A percentile compares a stretch with the other conserved stretches of the same genome.
Conservation (phyloP, 1,284 basidiomycete species). For the Phellinidium pouzarii region DNA sequence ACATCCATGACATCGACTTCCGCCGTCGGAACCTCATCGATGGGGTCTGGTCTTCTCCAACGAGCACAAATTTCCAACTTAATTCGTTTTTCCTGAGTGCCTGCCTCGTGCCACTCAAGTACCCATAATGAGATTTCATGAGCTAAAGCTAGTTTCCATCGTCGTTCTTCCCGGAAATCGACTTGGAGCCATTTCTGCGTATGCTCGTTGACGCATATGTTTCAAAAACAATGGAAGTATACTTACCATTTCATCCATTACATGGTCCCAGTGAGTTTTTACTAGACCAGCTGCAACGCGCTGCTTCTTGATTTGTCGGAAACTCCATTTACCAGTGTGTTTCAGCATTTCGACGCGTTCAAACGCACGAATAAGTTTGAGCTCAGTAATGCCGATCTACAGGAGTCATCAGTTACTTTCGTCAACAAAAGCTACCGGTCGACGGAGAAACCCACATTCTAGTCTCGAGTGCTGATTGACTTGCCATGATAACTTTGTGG, state of each 20-base stretch:
- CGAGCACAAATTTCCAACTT: slow-evolving; percentile 62
- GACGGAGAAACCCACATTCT: slow-evolving; percentile 54
- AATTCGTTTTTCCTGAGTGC: slow-evolving; percentile 56
- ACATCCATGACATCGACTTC: slow-evolving; percentile 8
- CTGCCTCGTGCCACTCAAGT: slow-evolving; percentile 81
- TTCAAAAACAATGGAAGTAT: not conserved
- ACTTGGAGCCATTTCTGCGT: slow-evolving; percentile 86
- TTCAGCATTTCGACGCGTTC: slow-evolving; percentile 86
- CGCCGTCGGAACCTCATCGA: slow-evolving; percentile 20
- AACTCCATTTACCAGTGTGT: slow-evolving; percentile 80
- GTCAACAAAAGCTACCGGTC: slow-evolving; percentile 4
- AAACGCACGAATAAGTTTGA: slow-evolving; percentile 72
- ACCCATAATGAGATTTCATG: slow-evolving; percentile 81
- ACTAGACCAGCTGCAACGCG: slow-evolving; percentile 68
- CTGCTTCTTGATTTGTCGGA: slow-evolving; percentile 94
- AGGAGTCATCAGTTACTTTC: slow-evolving; percentile 3
- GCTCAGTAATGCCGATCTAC: slow-evolving; percentile 71
- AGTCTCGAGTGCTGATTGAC: slow-evolving; percentile 70
- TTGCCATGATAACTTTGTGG: slow-evolving; percentile 45
- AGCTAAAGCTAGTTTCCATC: slow-evolving; percentile 88
- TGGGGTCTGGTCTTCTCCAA: slow-evolving; percentile 46
- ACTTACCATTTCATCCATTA: slow-evolving; percentile 93
- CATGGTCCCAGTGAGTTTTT: slow-evolving; percentile 94
- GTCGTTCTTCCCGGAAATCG: slow-evolving; percentile 90
- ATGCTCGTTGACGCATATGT: not conserved